Evolutionary conservation across 2,329 filamentous ascomycete genomes (phyloP).

Genomic region (Didymella pinodella): DNA sequence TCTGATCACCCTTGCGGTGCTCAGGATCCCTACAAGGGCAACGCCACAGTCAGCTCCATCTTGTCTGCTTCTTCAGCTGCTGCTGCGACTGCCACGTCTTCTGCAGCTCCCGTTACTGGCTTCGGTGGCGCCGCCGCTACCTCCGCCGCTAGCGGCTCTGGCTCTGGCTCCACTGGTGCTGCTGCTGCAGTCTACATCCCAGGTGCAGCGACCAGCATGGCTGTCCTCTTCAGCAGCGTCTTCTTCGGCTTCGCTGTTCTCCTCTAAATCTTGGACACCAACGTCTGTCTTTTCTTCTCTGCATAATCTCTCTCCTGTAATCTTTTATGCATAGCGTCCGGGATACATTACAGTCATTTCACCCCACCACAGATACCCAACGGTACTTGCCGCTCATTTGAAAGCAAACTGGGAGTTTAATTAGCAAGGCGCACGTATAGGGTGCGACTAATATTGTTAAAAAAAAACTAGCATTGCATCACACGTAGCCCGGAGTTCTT

Average conservation of each 20-base stretch:
- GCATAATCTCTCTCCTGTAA: conserved; percentile 13
- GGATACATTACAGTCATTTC: conserved; percentile 26
- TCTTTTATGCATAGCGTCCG: conserved; percentile 25
- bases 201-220: conserved; percentile 64
- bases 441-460: conserved; percentile 13
- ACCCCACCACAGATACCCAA: conserved; percentile 22
- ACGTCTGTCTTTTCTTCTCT: conserved; percentile 1
- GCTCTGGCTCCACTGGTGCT: conserved; percentile 33
- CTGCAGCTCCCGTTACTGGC: conserved; percentile 42
- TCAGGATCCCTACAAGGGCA: conserved; percentile 66
- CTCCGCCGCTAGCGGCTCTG: conserved; percentile 8
- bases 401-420: conserved; percentile 18
- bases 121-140: conserved; percentile 36
- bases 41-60: conserved; percentile 58
- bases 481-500: conserved; percentile 20
- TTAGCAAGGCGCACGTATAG: conserved; percentile 19
- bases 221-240: conserved; percentile 62
- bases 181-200: conserved; percentile 58
- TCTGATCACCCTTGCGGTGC: conserved; percentile 77
- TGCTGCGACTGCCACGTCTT: conserved; percentile 30
- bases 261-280: conserved; percentile 34
- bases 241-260: conserved; percentile 64
- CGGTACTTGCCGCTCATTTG: conserved; percentile 25
- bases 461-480: conserved; percentile 15
- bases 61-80: conserved; percentile 54